phyloP scores from a whole-genome alignment of 139 green algal genomes.

The Chlamydomonas eustigma region DNA sequence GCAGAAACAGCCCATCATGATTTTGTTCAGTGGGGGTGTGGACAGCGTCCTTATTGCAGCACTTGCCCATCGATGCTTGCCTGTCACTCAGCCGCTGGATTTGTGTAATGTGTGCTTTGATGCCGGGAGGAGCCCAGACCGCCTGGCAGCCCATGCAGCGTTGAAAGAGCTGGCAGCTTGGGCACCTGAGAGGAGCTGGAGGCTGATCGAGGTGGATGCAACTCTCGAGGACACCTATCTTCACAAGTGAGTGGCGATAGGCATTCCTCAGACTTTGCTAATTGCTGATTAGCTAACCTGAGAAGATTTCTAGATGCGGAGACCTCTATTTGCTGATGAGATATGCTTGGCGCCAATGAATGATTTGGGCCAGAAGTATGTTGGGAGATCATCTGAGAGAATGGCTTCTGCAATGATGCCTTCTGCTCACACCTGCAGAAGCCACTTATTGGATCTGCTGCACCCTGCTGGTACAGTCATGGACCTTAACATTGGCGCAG shows the following conservation, averaged over 20 bases:
- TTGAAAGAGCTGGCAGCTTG: slow-evolving; percentile 59
- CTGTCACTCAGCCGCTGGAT: not conserved
- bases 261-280: no score
- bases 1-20: slow-evolving; percentile 43
- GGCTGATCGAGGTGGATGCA: slow-evolving; percentile 78
- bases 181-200: slow-evolving; percentile 62
- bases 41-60: slow-evolving; percentile 68
- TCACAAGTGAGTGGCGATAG: slow-evolving; percentile 33
- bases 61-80: slow-evolving; percentile 34
- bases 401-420: no score
- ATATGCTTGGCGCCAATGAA: no score
- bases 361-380: no score
- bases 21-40: slow-evolving; percentile 72
- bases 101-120: slow-evolving; percentile 75
- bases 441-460: slow-evolving; percentile 70
- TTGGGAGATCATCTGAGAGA: no score
- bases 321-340: no score
- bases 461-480: slow-evolving; percentile 81
- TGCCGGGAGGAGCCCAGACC: slow-evolving; percentile 67
- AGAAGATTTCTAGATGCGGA: no score
- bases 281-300: no score
- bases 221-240: slow-evolving; percentile 64
- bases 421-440: slow-evolving; percentile 16
- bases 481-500: slow-evolving; percentile 93
- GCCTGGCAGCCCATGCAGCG: slow-evolving; percentile 56